A percentile compares a stretch with the other conserved stretches of the same genome.
Conservation (phyloP, 331 rosid species). For the Prunus yedoensis region DNA sequence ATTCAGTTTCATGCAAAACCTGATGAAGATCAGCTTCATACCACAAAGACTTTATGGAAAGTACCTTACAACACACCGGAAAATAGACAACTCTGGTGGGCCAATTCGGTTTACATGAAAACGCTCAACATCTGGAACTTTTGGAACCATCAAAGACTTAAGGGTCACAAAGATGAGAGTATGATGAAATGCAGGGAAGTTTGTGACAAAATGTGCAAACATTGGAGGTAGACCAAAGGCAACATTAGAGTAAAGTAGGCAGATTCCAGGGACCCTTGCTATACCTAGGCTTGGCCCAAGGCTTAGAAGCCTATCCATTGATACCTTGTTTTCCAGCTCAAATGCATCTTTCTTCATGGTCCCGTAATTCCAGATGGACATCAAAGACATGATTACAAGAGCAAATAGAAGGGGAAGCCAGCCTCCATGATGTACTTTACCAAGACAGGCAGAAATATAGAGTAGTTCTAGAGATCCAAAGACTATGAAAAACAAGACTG, state of each 20-base stretch:
- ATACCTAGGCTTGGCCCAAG: constrained; percentile 28
- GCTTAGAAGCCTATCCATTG: constrained; percentile 26
- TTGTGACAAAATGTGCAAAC: constrained; percentile 38
- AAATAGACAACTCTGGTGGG: constrained; percentile 19
- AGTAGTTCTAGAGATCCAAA: constrained; percentile 37
- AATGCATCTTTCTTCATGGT: constrained; percentile 31
- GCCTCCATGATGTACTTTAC: constrained; percentile 33
- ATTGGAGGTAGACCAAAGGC: constrained; percentile 30
- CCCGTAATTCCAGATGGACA: constrained; percentile 41
- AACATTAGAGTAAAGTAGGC: constrained; percentile 31
- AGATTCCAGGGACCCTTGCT: constrained; percentile 33
- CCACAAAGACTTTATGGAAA: not conserved
- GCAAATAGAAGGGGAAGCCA: constrained; percentile 36
- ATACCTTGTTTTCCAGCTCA: constrained; percentile 34
- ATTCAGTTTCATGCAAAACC: not conserved
- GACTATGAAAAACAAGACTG: constrained; percentile 21
- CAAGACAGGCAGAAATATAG: constrained; percentile 36
- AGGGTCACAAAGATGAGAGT: constrained; percentile 33
- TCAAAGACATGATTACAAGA: constrained; percentile 14
- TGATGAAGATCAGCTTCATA: not conserved
- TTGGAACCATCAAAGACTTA: constrained; percentile 25
- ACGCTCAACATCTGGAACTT: constrained; percentile 25
- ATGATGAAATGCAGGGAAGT: constrained; percentile 42
- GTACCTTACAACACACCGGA: constrained; percentile 33
- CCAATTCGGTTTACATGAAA: constrained; percentile 30